Percentiles rank a stretch among this genome's conserved stretches.
Evolutionary conservation across 2,329 filamentous ascomycete species (phyloP).

Genomic region (Pseudocercospora musae): DNA sequence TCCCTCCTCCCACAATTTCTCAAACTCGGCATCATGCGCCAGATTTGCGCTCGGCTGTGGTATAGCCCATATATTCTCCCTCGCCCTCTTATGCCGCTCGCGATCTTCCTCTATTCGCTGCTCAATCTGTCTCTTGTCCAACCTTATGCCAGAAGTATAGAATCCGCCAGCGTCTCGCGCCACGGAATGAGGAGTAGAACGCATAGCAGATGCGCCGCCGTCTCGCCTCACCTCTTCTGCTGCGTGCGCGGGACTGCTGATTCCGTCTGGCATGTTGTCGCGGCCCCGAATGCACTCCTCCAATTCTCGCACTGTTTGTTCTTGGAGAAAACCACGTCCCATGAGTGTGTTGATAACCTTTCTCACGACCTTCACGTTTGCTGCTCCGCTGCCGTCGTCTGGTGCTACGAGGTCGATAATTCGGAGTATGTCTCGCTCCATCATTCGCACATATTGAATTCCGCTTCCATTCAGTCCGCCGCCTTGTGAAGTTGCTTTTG

Average conservation of each 20-base stretch:
- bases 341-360: conserved; percentile 60
- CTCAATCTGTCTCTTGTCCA: conserved; percentile 88
- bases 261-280: conserved; percentile 45
- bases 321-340: conserved; percentile 67
- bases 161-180: conserved; percentile 16
- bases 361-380: conserved; percentile 82
- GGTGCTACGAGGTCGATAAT: conserved; percentile 92
- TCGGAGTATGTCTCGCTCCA: conserved; percentile 85
- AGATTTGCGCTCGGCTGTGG: conserved; percentile 43
- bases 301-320: conserved; percentile 72
- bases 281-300: conserved; percentile 79
- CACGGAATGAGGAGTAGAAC: conserved; percentile 25
- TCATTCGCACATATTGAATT: conserved; percentile 82
- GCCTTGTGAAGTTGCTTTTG: conserved; percentile 67
- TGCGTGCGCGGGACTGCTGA: conserved; percentile 13
- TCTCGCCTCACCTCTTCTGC: conserved; percentile 2
- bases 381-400: conserved; percentile 78
- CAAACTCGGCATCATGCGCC: conserved; percentile 66
- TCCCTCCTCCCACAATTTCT: conserved; percentile 79
- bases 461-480: conserved; percentile 1
- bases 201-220: conserved; percentile 8
- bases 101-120: conserved; percentile 96
- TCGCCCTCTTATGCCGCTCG: conserved; percentile 84
- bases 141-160: conserved; percentile 37
- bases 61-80: conserved; percentile 93